A percentile compares a stretch with the other conserved stretches of the same genome.
These are phyloP conservation scores for Colletotrichum tropicale DNA, from an alignment of 2,329 filamentous ascomycete species.

Conservation along the genomic window DNA sequence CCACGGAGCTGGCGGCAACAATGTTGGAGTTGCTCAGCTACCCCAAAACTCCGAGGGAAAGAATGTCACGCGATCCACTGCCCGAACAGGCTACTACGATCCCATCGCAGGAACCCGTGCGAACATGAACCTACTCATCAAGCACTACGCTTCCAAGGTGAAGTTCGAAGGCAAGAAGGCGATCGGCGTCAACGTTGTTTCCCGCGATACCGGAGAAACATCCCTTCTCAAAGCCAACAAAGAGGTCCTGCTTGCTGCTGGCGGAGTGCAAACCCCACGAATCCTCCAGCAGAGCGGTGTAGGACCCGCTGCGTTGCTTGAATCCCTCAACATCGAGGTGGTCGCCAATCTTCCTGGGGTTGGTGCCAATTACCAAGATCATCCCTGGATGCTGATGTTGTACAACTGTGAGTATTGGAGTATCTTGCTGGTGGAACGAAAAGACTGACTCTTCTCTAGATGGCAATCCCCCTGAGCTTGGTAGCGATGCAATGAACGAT, in stretches of 20 bases:
- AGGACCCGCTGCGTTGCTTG: conserved; percentile 41
- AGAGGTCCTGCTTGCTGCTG: conserved; percentile 47
- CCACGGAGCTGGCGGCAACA: conserved; percentile 18
- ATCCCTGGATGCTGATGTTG: conserved; percentile 5
- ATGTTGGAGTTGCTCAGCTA: conserved; percentile 28
- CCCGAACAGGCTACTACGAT: conserved; percentile 31
- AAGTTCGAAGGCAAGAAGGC: conserved; percentile 25
- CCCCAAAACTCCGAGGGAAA: conserved; percentile 40
- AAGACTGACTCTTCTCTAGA: neutral
- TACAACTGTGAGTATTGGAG: neutral
- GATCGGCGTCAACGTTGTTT: conserved; percentile 38
- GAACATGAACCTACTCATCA: conserved; percentile 43
- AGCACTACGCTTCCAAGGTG: conserved; percentile 31
- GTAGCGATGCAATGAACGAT: conserved; percentile 31
- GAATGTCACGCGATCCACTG: conserved; percentile 39
- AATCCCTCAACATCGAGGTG: conserved; percentile 38
- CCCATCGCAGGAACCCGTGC: conserved; percentile 34
- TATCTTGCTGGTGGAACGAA: neutral
- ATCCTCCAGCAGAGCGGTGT: conserved; percentile 55
- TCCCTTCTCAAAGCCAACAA: conserved; percentile 25
- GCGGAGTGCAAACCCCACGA: conserved; percentile 43
- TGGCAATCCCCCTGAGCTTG: conserved; percentile 6
- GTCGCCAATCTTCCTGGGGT: conserved; percentile 18
- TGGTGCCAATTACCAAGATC: conserved; percentile 18
- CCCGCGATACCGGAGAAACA: neutral